phyloP scores from a whole-genome alignment of 768 basidiomycete species.

The Tulasnella sp. region DNA sequence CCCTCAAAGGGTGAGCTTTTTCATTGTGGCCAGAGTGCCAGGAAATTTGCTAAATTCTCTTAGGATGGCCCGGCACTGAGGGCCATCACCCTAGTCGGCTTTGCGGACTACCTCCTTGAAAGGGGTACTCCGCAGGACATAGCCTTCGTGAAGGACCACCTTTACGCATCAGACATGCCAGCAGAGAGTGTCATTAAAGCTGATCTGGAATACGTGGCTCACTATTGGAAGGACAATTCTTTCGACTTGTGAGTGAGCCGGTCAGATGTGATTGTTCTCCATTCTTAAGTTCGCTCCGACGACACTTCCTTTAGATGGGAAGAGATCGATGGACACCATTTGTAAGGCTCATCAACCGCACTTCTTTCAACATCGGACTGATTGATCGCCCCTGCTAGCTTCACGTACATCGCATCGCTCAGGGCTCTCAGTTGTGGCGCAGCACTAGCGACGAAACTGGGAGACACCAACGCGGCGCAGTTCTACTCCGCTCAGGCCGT shows the following conservation, averaged over 20 bases:
- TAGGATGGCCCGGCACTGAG: slow-evolving; percentile 41
- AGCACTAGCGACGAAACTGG: slow-evolving; percentile 32
- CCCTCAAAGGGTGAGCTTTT: slow-evolving; percentile 37
- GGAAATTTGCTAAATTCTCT: neutral
- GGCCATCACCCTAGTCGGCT: slow-evolving; percentile 37
- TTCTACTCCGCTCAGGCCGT: slow-evolving; percentile 17
- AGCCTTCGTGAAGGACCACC: slow-evolving; percentile 33
- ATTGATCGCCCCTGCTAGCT: slow-evolving; percentile 33
- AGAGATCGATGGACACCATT: slow-evolving; percentile 32
- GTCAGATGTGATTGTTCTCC: neutral
- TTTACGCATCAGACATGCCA: slow-evolving; percentile 34
- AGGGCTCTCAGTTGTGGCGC: slow-evolving; percentile 37
- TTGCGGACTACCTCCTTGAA: slow-evolving; percentile 38
- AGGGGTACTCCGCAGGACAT: slow-evolving; percentile 34
- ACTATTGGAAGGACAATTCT: slow-evolving; percentile 34
- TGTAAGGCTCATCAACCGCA: slow-evolving; percentile 29
- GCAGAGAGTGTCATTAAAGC: slow-evolving; percentile 38
- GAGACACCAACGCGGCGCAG: neutral
- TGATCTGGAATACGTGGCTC: slow-evolving; percentile 40
- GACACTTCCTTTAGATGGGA: slow-evolving; percentile 13
- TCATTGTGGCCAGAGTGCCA: neutral
- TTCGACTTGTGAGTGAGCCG: slow-evolving; percentile 39
- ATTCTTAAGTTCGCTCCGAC: neutral
- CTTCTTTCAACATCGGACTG: neutral
- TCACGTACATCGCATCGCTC: slow-evolving; percentile 37